Evolutionary conservation across 129 eudicot species (phyloP), one percentile per base, ranked within the genome.

Genomic region (Flaveria linearis): DNA sequence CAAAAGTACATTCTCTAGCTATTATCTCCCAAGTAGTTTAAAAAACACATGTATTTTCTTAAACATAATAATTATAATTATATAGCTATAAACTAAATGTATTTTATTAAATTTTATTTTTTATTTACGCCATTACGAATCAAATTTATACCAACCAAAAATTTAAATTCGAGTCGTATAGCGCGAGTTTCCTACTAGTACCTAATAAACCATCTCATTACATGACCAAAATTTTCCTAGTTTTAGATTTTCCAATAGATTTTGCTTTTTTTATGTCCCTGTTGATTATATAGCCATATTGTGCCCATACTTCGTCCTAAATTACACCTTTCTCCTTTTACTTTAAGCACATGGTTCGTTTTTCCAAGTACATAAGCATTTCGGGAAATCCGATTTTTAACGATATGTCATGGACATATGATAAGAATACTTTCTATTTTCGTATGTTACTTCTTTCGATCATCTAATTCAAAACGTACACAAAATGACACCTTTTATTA

Each of bases 281-380:
- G 14, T 16, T 14, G 53, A 13, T 14, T 25, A 55, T 11, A 62
- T 26, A 25, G 18, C n/a, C 65, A 39, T 72, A 57, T 2, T 56
- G 68, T 20, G 68, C 53, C 77, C 25, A 56, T 57, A 57, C 23
- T 0, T 2, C 42, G 41, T 57, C 36, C 61, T 57, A 56, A 8
- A 39, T 73, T 15, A 39, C 52, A 73, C 67, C 14, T 56, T 20
- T 57, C 6, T 22, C 68, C 68, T 20, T 72, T 56, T 20, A 56
- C 68, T 73, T 56, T 41, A 57, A 73, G 4, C 77, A 73, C 55
- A 73, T 57, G 77, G 12, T 3, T 36, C 1, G 56, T 22, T 57
- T 56, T 7, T 14, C 1, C 23, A n/a, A 22, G 49, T 17, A 23
- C 7, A 33, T 30, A 71, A 55, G 61, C 62, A 55, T 11, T 14